Conservation (phyloP, 371 early-diverging fungal genomes). For the Mortierella sp. region DNA sequence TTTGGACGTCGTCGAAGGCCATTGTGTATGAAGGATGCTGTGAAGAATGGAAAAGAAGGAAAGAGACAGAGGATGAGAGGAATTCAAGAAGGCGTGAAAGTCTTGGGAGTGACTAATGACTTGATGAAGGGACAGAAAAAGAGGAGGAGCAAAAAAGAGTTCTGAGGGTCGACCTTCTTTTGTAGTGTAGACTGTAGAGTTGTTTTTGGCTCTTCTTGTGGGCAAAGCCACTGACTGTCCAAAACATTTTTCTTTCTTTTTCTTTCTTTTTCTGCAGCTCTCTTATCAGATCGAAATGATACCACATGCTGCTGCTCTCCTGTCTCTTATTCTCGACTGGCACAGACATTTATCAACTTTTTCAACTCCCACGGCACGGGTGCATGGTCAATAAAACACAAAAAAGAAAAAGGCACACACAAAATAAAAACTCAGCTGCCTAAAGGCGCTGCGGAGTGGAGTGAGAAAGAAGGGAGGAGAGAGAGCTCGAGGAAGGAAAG, state of each 20-base stretch:
- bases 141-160: neutral
- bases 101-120: neutral
- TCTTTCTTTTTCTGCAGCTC: neutral
- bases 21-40: constrained; percentile 19
- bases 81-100: neutral
- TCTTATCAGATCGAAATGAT: constrained; percentile 1
- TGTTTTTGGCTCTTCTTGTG: constrained; percentile 2
- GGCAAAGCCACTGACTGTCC: constrained; percentile 2
- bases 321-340: neutral
- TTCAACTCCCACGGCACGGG: constrained; percentile 10
- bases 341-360: neutral
- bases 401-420: neutral
- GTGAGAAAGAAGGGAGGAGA: neutral
- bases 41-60: neutral
- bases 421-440: constrained; percentile 10
- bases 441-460: constrained; percentile 7
- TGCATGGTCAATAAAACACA: neutral
- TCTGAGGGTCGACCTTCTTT: neutral
- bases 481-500: neutral
- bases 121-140: neutral
- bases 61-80: constrained; percentile 4
- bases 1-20: constrained; percentile 52
- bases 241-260: neutral
- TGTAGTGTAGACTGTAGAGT: neutral
- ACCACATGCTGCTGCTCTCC: neutral